Conservation (phyloP, 2,329 filamentous ascomycete species). For the Alternaria gaisen region DNA sequence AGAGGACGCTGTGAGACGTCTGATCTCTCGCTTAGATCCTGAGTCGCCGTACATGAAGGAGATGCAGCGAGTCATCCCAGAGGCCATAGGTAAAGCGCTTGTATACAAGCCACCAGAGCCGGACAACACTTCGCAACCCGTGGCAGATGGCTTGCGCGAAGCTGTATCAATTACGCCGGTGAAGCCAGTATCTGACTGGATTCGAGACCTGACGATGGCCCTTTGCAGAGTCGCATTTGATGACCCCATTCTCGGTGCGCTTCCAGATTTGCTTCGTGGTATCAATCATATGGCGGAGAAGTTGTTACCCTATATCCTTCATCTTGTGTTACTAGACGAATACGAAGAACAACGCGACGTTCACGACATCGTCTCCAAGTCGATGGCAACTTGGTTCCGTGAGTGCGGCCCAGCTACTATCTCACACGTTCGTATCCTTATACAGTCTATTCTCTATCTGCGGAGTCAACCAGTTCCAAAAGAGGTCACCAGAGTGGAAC, state of each 20-base stretch:
- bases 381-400: constrained; percentile 71
- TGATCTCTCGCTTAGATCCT: constrained; percentile 40
- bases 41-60: constrained; percentile 40
- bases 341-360: constrained; percentile 67
- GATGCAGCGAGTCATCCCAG: constrained; percentile 41
- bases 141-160: constrained; percentile 25
- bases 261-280: constrained; percentile 71
- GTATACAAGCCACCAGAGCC: constrained; percentile 30
- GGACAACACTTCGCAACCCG: neutral
- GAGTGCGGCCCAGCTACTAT: constrained; percentile 57
- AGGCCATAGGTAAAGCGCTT: constrained; percentile 42
- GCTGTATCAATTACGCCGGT: constrained; percentile 25
- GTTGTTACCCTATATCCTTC: constrained; percentile 83
- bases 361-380: constrained; percentile 68
- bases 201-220: constrained; percentile 67
- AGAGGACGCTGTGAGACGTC: constrained; percentile 50
- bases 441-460: constrained; percentile 87
- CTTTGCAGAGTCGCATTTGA: constrained; percentile 62
- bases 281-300: constrained; percentile 76
- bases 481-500: constrained; percentile 80
- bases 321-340: constrained; percentile 78
- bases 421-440: constrained; percentile 74
- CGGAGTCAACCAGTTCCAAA: constrained; percentile 77
- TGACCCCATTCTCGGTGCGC: constrained; percentile 73
- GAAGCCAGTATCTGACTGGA: constrained; percentile 60